A percentile compares a stretch with the other conserved stretches of the same genome.
These are phyloP conservation scores for Xylaria flabelliformis DNA, from an alignment of 495 filamentous ascomycete genomes.

Conservation along the genomic window DNA sequence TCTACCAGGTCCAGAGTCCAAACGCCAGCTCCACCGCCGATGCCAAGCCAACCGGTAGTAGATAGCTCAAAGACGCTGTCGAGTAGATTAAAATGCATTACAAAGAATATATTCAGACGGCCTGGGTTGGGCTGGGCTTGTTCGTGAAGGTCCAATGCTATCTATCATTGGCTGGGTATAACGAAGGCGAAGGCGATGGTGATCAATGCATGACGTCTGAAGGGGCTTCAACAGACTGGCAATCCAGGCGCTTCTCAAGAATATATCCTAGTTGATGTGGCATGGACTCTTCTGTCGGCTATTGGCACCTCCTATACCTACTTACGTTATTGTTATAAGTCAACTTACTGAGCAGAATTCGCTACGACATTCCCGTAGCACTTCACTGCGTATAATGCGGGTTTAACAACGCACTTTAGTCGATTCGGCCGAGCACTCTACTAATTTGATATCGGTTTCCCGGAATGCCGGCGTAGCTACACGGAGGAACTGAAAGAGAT, in stretches of 20 bases:
- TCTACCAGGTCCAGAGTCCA: not conserved
- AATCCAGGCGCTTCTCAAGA: not conserved
- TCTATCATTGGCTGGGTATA: not conserved
- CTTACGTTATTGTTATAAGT: not conserved
- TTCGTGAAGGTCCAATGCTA: not conserved
- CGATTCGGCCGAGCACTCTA: not conserved
- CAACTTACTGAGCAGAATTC: not conserved
- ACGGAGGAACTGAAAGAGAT: not conserved
- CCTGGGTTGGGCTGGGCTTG: not conserved
- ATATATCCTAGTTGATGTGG: not conserved
- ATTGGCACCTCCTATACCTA: not conserved
- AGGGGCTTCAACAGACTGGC: not conserved
- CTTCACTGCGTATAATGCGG: not conserved
- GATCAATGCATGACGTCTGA: not conserved
- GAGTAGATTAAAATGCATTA: not conserved
- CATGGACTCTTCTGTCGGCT: not conserved
- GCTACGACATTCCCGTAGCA: not conserved
- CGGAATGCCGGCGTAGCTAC: not conserved
- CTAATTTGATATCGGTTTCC: not conserved
- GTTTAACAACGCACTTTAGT: not conserved
- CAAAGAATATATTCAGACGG: not conserved
- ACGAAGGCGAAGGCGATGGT: not conserved
- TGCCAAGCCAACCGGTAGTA: not conserved
- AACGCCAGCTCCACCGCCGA: not conserved
- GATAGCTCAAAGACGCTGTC: not conserved